phyloP scores from a whole-genome alignment of 805 yeast genomes.

The Wickerhamomyces canadensis region DNA sequence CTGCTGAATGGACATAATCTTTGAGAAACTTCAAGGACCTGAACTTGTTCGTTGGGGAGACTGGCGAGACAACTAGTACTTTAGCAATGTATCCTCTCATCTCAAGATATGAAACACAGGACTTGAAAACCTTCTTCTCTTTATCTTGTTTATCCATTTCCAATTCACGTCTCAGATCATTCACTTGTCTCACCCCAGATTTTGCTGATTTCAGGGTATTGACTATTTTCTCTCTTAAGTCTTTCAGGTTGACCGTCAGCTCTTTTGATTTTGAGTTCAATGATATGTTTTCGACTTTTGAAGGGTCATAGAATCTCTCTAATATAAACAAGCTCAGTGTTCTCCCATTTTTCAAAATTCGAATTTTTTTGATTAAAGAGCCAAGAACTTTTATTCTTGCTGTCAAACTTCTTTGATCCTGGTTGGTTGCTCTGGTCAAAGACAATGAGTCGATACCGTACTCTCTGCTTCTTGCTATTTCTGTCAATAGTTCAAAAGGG shows the following conservation, averaged over 20 bases:
- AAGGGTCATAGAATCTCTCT: constrained; percentile 33
- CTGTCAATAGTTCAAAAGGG: constrained; percentile 50
- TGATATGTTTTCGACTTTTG: constrained; percentile 13
- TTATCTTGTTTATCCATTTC: constrained; percentile 39
- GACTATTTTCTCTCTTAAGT: constrained; percentile 33
- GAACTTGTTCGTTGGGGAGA: constrained; percentile 41
- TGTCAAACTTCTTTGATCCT: constrained; percentile 68
- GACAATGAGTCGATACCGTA: constrained; percentile 57
- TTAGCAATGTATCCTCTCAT: constrained; percentile 41
- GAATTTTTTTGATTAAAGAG: constrained; percentile 40
- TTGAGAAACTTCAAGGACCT: constrained; percentile 38
- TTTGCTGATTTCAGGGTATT: constrained; percentile 52
- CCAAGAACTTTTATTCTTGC: constrained; percentile 52
- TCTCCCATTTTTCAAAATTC: constrained; percentile 37
- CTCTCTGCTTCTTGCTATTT: constrained; percentile 51
- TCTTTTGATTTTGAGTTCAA: constrained; percentile 16
- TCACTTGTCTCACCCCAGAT: constrained; percentile 51
- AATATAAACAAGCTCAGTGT: constrained; percentile 52
- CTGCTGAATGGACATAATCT: constrained; percentile 32
- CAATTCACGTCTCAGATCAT: constrained; percentile 57
- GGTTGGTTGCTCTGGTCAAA: constrained; percentile 51
- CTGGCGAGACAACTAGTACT: constrained; percentile 44
- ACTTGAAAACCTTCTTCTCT: constrained; percentile 41
- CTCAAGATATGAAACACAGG: constrained; percentile 41
- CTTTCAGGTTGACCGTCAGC: constrained; percentile 25